Percentiles rank a stretch among this genome's conserved stretches.
phyloP scores from a whole-genome alignment of 441 rosid genomes.

The Flueggea neowawraea region DNA sequence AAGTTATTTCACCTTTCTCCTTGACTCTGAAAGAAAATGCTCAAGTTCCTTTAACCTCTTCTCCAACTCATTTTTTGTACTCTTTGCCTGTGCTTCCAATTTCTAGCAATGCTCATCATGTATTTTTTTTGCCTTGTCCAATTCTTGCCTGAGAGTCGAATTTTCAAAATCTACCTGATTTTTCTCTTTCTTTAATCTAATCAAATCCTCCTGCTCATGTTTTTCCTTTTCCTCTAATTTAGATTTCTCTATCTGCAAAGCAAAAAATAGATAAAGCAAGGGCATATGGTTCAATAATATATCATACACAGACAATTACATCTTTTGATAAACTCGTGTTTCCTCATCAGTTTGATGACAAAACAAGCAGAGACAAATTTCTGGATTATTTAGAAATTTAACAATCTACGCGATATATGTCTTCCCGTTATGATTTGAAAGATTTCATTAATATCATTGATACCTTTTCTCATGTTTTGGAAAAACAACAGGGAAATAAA shows the following conservation, averaged over 20 bases:
- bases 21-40: conserved; percentile 39
- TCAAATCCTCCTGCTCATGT: conserved; percentile 55
- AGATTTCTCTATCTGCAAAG: conserved; percentile 65
- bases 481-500: too few relatives aligned
- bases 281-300: not conserved
- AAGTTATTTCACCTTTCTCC: conserved; percentile 54
- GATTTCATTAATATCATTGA: too few relatives aligned
- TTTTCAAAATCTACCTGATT: conserved; percentile 51
- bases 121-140: conserved; percentile 47
- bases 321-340: not conserved
- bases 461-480: too few relatives aligned
- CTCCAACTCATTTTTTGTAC: conserved; percentile 43
- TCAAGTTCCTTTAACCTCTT: conserved; percentile 41
- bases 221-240: conserved; percentile 71
- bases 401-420: too few relatives aligned
- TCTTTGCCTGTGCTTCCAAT: conserved; percentile 49
- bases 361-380: too few relatives aligned
- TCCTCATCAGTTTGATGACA: not conserved
- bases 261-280: not conserved
- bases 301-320: not conserved
- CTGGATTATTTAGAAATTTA: too few relatives aligned
- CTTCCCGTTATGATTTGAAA: too few relatives aligned
- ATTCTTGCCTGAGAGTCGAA: conserved; percentile 55
- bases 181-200: conserved; percentile 57
- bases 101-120: conserved; percentile 45